Conservation (phyloP, 805 yeast species). For the Saccharomycopsis guyanensis region DNA sequence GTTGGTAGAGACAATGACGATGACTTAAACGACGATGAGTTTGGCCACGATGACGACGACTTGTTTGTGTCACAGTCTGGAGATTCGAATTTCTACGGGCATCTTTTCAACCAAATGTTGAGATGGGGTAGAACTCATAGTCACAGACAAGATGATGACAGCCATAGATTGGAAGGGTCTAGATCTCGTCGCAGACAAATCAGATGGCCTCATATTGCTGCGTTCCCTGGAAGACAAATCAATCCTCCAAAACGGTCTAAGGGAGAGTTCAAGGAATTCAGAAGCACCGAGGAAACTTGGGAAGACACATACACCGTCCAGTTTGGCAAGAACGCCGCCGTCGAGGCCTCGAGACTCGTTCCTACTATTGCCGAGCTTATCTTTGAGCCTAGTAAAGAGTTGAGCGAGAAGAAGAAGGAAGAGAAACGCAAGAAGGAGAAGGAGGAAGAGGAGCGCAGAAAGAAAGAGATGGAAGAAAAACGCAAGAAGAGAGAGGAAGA, state of each 20-base stretch:
- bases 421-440: slow-evolving; percentile 23
- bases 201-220: too few species aligned
- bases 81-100: not conserved
- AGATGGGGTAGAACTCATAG: not conserved
- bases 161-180: too few species aligned
- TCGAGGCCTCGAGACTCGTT: slow-evolving; percentile 26
- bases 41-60: not conserved
- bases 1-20: not conserved
- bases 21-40: not conserved
- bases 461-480: slow-evolving; percentile 26
- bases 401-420: slow-evolving; percentile 26
- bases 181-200: too few species aligned
- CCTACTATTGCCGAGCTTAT: slow-evolving; percentile 40
- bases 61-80: not conserved
- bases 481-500: slow-evolving; percentile 27
- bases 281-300: slow-evolving; percentile 11
- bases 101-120: not conserved
- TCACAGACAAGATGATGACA: not conserved
- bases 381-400: slow-evolving; percentile 40
- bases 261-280: slow-evolving; percentile 1
- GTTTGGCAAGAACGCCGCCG: not conserved
- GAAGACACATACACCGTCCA: not conserved
- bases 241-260: not conserved
- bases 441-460: slow-evolving; percentile 26
- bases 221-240: not conserved